Conservation (phyloP, 177 flowering plant species). For the Vitis hybrid region DNA sequence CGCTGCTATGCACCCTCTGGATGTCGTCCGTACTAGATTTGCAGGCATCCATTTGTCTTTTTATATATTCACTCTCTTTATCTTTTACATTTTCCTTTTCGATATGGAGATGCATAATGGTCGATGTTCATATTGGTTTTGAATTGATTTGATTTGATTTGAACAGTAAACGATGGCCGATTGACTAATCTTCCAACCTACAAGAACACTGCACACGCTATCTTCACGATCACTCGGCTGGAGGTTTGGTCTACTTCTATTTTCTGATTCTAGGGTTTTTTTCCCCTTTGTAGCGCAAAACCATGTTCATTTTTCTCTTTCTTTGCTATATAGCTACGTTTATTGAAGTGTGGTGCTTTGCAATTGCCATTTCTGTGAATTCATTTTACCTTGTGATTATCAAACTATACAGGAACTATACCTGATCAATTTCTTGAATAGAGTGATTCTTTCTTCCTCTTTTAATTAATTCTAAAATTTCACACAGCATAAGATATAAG, state of each 20-base stretch:
- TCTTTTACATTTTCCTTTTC: neutral
- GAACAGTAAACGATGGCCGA: constrained; percentile 77
- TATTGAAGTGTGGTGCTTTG: too few species aligned
- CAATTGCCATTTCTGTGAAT: too few species aligned
- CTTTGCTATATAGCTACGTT: neutral
- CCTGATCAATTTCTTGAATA: too few species aligned
- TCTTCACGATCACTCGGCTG: constrained; percentile 73
- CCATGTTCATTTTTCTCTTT: neutral
- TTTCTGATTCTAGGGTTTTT: neutral
- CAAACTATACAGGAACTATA: too few species aligned
- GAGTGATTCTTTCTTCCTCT: too few species aligned
- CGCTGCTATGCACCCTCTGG: constrained; percentile 85
- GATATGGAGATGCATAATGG: neutral
- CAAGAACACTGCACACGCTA: constrained; percentile 82
- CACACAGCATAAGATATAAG: too few species aligned
- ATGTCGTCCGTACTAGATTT: constrained; percentile 92
- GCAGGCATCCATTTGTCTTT: constrained; percentile 45
- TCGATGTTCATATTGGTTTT: neutral
- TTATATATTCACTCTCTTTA: neutral
- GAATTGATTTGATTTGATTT: constrained; percentile 1
- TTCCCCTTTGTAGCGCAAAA: too few species aligned
- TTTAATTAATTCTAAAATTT: too few species aligned
- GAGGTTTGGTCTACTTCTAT: constrained; percentile 55
- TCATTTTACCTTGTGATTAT: too few species aligned
- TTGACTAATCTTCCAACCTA: constrained; percentile 57